Evolutionary conservation across 2,329 filamentous ascomycete genomes (phyloP), one percentile per base, ranked within the genome.

Genomic region (Neurospora sp.): DNA sequence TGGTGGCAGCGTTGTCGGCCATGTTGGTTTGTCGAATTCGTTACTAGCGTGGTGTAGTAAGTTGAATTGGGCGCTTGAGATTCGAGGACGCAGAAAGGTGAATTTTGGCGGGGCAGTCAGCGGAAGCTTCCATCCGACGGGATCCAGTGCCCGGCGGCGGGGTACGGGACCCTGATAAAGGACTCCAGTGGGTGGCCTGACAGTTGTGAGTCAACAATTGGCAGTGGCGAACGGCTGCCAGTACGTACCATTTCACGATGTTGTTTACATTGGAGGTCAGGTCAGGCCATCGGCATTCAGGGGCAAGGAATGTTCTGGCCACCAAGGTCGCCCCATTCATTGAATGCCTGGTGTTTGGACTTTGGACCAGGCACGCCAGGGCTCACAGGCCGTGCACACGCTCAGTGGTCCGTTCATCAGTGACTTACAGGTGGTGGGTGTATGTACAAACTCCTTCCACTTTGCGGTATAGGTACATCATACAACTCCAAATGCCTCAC

Each of bases 1-100:
- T 73, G 17, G 69, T 41, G 17, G 73, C 52, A 33, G 52, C 52
- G 52, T 33, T 62, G 52, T 62, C 52, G 52, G 52, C 23, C 52
- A 62, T 62, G 52, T 62, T 62, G 52, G 6, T 62, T 62, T 62
- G 6, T 62, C 23, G 52, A 33, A 62, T 62, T 62, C 23, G 52
- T 33, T 33, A n/a, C 52, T 62, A 62, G 23, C 23, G 52, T 33
- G 23, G 52, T 62, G 52, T 33, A 17, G 23, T 17, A 33, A 17
- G n/a, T 15, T 62, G 52, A 33, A 62, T 62, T 33, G 52, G 52
- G 23, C 52, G 23, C 52, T 37, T 12, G 12, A 6, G 8, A 57
- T 62, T 62, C 52, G 52, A 33, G 52, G 28, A 62, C 52, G 52
- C 52, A 23, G 28, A 62, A 62, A 33, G 52, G 28, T 62, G 52